phyloP scores from a whole-genome alignment of 768 basidiomycete genomes.

The Lactarius hengduanensis region DNA sequence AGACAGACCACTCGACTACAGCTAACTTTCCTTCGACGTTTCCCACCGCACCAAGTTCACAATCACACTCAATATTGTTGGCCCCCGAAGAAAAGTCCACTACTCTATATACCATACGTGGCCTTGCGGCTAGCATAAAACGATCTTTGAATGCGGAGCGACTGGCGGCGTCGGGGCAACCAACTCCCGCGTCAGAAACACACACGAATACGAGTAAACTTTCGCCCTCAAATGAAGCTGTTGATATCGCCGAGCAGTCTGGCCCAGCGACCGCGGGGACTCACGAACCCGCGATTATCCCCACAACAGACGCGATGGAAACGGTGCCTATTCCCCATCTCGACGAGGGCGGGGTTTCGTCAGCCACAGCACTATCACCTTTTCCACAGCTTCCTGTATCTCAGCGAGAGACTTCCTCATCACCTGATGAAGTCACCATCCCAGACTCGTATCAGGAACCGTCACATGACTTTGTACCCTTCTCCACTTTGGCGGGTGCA shows the following conservation, averaged over 20 bases:
- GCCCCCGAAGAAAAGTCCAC: constrained; percentile 14
- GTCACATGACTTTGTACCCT: constrained; percentile 11
- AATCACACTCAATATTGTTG: constrained; percentile 20
- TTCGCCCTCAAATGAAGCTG: not conserved
- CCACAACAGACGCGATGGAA: constrained; percentile 1
- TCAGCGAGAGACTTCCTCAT: constrained; percentile 4
- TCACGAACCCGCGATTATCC: not conserved
- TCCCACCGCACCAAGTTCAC: constrained; percentile 11
- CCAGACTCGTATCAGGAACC: constrained; percentile 4
- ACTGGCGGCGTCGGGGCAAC: constrained; percentile 9
- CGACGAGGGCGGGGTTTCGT: not conserved
- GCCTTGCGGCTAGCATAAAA: constrained; percentile 25
- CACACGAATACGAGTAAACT: not conserved
- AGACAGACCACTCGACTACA: not conserved
- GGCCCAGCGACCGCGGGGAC: not conserved
- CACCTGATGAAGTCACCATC: not conserved
- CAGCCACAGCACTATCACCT: not conserved
- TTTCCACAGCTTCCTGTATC: not conserved
- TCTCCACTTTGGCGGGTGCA: constrained; percentile 23
- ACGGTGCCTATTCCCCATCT: not conserved
- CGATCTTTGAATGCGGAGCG: constrained; percentile 23
- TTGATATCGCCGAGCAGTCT: not conserved
- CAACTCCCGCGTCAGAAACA: not conserved
- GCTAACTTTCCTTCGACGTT: not conserved
- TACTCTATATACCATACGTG: constrained; percentile 15